Evolutionary conservation across 2,329 filamentous ascomycete species (phyloP), one percentile per base, ranked within the genome.

Genomic region (Hymenoscyphus repandus): DNA sequence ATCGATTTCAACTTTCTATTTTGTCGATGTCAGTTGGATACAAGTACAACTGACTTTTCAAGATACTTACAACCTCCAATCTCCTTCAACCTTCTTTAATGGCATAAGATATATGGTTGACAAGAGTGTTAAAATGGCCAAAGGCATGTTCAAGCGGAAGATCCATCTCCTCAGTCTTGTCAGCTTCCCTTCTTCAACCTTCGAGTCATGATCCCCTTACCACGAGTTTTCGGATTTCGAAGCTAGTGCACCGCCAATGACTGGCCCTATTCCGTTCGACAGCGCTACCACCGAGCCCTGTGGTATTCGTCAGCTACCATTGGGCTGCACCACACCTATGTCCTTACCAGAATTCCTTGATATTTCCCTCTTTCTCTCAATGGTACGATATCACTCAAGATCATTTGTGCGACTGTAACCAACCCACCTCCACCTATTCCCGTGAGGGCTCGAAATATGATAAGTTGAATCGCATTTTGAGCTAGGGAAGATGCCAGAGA

Each of bases 371-470:
- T 67, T 52, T 70, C 71, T 13, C 70, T 68, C 49, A 80, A 79
- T 0, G 77, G 77, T 33, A 85, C 82, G 68, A 85, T 76, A 61
- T 85, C 82, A 0, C 80, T 83, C 54, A 83, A 84, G 37, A 77
- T 78, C 44, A 84, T 79, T 53, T 62, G 79, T 53, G 70, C 83
- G 81, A 88, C 86, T 0, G 83, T 83, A 68, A 86, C 79, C 7
- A 86, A 68, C 0, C 84, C 85, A 0, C 82, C 85, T 5, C 83
- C 85, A 1, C 83, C 85, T 47, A 88, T 73, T 0, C 85, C 85
- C n/a, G 82, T 80, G 37, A 88, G 67, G 0, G 82, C 83, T 51
- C 85, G 70, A 70, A 85, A 84, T 13, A 77, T 71, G 57, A 86
- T 85, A 47, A 89, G 72, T 32, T 76, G 68, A 0, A 80, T 62